These are phyloP conservation scores for Diplosphaera chodatii DNA, from an alignment of 139 green algal genomes.

Conservation along the genomic window DNA sequence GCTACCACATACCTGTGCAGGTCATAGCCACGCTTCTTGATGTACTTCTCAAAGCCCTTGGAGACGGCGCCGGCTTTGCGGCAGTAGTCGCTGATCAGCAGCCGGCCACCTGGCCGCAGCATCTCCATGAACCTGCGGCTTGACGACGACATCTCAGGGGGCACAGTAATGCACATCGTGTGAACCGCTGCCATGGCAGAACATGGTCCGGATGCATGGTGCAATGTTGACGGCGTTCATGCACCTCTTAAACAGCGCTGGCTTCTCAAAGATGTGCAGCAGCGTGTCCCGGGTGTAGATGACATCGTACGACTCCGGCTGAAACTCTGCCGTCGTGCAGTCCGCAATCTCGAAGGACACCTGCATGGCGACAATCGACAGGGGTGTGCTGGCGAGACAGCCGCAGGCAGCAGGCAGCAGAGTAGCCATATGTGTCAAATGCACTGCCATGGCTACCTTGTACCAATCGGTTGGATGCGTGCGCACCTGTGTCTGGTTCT, in stretches of 20 bases:
- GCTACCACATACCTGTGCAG: slow-evolving; percentile 33
- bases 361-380: too few relatives aligned
- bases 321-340: slow-evolving; percentile 36
- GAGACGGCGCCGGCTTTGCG: slow-evolving; percentile 15
- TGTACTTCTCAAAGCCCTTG: slow-evolving; percentile 58
- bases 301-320: slow-evolving; percentile 51
- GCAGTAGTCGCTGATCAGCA: slow-evolving; percentile 86
- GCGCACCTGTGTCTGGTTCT: not conserved
- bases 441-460: too few relatives aligned
- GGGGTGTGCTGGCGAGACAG: too few relatives aligned
- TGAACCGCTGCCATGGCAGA: too few relatives aligned
- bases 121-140: slow-evolving; percentile 41
- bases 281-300: slow-evolving; percentile 66
- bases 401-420: too few relatives aligned
- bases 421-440: too few relatives aligned
- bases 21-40: slow-evolving; percentile 57
- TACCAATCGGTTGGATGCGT: too few relatives aligned
- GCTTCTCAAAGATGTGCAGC: slow-evolving; percentile 80
- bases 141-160: too few relatives aligned
- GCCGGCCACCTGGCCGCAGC: slow-evolving; percentile 63
- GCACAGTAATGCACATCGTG: too few relatives aligned
- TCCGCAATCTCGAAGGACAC: slow-evolving; percentile 81
- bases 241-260: slow-evolving; percentile 45
- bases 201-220: too few relatives aligned
- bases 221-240: too few relatives aligned